phyloP scores from a whole-genome alignment of 1,139 yeast genomes.

The Kodamaea alishanica region DNA sequence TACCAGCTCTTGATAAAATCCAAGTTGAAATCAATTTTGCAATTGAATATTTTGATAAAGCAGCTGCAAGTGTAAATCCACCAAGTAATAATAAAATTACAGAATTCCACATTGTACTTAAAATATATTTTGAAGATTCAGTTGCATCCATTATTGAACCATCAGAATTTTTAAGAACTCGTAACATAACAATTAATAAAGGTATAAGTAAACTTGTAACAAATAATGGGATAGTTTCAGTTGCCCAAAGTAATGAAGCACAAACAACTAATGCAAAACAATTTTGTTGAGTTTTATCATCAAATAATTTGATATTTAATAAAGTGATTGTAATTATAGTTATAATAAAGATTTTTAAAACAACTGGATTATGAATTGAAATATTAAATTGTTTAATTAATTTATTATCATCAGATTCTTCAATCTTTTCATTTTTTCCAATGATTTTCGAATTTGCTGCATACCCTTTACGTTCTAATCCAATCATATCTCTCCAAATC shows the following conservation, averaged over 20 bases:
- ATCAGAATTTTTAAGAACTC: conserved; percentile 51
- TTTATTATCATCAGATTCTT: conserved; percentile 13
- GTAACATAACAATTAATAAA: conserved; percentile 50
- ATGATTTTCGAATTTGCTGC: conserved; percentile 33
- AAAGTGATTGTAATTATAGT: conserved; percentile 43
- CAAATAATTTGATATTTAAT: conserved; percentile 33
- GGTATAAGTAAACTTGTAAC: conserved; percentile 66
- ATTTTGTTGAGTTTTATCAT: conserved; percentile 56
- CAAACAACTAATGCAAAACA: conserved; percentile 67
- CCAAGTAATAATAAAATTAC: conserved; percentile 67
- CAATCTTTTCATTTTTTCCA: conserved; percentile 10
- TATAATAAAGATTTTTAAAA: conserved; percentile 47
- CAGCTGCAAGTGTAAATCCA: conserved; percentile 73
- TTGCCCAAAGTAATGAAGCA: conserved; percentile 72
- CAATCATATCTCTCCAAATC: conserved; percentile 59
- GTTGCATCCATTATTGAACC: conserved; percentile 53
- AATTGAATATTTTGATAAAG: conserved; percentile 64
- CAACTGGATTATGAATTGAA: conserved; percentile 38
- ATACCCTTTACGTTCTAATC: conserved; percentile 24
- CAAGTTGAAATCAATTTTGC: conserved; percentile 67
- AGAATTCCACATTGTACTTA: conserved; percentile 69
- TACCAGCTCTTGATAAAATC: conserved; percentile 61
- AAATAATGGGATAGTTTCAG: conserved; percentile 67
- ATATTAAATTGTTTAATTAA: conserved; percentile 29
- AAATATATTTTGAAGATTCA: conserved; percentile 52